These are phyloP conservation scores for Akanthomyces lecanii DNA, from an alignment of 2,329 filamentous ascomycete genomes.

Conservation along the genomic window DNA sequence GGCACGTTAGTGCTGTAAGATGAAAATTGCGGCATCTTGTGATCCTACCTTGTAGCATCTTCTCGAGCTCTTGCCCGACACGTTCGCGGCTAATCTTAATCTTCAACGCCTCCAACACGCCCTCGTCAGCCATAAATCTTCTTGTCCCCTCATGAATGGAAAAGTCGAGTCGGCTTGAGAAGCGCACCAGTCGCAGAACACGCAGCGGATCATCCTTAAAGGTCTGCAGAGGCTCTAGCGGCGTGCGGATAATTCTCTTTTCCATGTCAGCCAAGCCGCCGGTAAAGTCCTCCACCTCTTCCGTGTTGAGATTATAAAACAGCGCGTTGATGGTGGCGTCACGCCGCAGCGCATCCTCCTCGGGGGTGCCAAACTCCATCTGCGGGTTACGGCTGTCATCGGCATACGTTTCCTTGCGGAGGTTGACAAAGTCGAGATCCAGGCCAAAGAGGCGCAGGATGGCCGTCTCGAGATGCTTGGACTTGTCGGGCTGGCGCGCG, in stretches of 20 bases:
- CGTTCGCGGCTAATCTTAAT: slow-evolving; percentile 90
- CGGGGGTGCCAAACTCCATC: slow-evolving; percentile 88
- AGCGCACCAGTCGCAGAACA: slow-evolving; percentile 81
- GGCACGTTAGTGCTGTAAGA: not conserved
- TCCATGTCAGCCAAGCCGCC: slow-evolving; percentile 72
- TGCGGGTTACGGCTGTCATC: slow-evolving; percentile 86
- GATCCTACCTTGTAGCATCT: slow-evolving; percentile 71
- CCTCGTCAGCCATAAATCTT: slow-evolving; percentile 68
- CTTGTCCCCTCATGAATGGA: slow-evolving; percentile 67
- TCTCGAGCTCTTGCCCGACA: slow-evolving; percentile 81
- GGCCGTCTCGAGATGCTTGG: slow-evolving; percentile 90
- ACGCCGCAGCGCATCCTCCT: slow-evolving; percentile 82
- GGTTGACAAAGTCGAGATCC: slow-evolving; percentile 91
- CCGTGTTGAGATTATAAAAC: slow-evolving; percentile 87
- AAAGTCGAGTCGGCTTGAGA: slow-evolving; percentile 81
- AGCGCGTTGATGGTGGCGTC: slow-evolving; percentile 95
- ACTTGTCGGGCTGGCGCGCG: slow-evolving; percentile 89
- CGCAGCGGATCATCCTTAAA: slow-evolving; percentile 92
- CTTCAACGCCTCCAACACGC: slow-evolving; percentile 74
- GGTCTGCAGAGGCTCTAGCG: slow-evolving; percentile 81
- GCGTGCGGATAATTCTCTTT: slow-evolving; percentile 71
- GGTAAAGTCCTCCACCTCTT: slow-evolving; percentile 79
- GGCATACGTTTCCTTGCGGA: slow-evolving; percentile 85
- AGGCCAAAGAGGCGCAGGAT: slow-evolving; percentile 80
- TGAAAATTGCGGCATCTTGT: not conserved